Conservation (phyloP, 495 filamentous ascomycete species). For the Amniculicola lignicola region DNA sequence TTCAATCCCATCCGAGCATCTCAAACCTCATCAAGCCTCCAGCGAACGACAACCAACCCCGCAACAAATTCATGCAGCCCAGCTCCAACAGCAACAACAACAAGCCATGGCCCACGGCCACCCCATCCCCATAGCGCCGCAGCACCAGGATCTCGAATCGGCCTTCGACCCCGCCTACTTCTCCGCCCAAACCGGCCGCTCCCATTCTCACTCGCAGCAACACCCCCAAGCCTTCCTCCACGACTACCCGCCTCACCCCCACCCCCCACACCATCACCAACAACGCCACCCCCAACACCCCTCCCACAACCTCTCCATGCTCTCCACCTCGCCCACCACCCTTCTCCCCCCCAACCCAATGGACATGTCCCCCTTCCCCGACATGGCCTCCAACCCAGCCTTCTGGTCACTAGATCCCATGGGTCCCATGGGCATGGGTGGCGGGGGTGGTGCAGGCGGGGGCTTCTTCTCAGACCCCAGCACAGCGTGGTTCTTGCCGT, state of each 20-base stretch:
- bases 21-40: too few species aligned
- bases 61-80: conserved; percentile 33
- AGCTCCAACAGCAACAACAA: conserved; percentile 31
- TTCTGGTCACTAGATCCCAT: conserved; percentile 31
- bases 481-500: conserved; percentile 90
- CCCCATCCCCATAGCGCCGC: conserved; percentile 22
- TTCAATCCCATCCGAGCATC: not conserved
- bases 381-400: conserved; percentile 8
- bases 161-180: conserved; percentile 32
- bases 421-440: conserved; percentile 22
- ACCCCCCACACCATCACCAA: not conserved
- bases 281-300: conserved; percentile 14
- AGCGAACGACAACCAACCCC: conserved; percentile 22
- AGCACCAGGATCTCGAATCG: conserved; percentile 18
- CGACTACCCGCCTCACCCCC: conserved; percentile 4
- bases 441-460: conserved; percentile 5
- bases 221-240: conserved; percentile 14
- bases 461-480: conserved; percentile 47
- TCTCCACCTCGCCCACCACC: conserved; percentile 23
- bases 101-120: conserved; percentile 29
- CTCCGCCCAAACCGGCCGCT: conserved; percentile 25
- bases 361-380: conserved; percentile 31
- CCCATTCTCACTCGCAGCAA: conserved; percentile 22
- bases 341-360: conserved; percentile 35
- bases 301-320: conserved; percentile 22